Base-by-base conservation (phyloP, 1,139 yeast species). In the Candida sanyaensis region DNA sequence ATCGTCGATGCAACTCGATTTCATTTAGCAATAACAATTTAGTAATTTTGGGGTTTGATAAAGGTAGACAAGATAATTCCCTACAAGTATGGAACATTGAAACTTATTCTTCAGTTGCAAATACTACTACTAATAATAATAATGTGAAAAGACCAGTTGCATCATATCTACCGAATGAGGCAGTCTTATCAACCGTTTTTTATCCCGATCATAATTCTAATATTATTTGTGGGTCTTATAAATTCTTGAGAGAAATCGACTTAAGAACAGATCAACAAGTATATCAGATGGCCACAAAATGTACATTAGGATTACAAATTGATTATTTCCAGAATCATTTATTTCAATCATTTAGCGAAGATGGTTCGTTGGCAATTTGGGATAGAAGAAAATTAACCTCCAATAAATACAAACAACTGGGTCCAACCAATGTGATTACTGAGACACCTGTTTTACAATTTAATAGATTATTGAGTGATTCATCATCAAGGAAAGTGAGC, bases 311-410 rank as follows among this genome's bases (percentile, higher is more conserved):
- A 10, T 75, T 92, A 41, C 75, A 80, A 8, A 72, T 86, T 37
- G 93, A 89, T 60, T 93, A 88, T 4, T 82, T 83, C 58, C 72
- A 71, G 47, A 77, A 77, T 33, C 76, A 81, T 64, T 77, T 81
- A 54, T 88, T 90, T 64, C 82, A 89, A 36, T 84, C 96, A 0
- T 81, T 80, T 54, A 81, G 90, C 45, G 97, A 90, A 57, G 95
- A 88, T 59, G 96, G 97, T 1, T 81, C 95, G 0, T 69, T 91
- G 49, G 85, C 93, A 0, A 75, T 91, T 11, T 92, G 96, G 96
- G 98, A 92, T 63, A 77, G 96, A 51, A 76, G 97, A 50, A 84
- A 80, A 54, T 65, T 90, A 44, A 62, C 70, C 0, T 61, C 64
- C 9, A 60, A 53, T 34, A 63, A 58, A 41, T 48, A 50, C 29